Conservation (phyloP, 78 protist genomes). For the Anaeramoeba ignava region DNA sequence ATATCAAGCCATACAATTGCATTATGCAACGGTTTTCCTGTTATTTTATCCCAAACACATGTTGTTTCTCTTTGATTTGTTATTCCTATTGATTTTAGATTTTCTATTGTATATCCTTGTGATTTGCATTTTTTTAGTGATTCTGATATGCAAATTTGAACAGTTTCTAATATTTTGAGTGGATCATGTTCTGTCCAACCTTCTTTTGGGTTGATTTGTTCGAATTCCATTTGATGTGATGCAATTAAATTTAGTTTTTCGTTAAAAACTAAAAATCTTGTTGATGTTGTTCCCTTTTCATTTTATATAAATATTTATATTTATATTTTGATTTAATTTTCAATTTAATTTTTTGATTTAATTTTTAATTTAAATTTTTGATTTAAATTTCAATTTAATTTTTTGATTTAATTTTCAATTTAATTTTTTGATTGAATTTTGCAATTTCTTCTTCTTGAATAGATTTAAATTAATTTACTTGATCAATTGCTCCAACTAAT, state of each 20-base stretch:
- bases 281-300: slow-evolving; percentile 87
- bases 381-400: too few relatives aligned
- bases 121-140: neutral
- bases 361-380: too few relatives aligned
- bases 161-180: slow-evolving; percentile 35
- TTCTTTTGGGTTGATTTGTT: slow-evolving; percentile 38
- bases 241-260: slow-evolving; percentile 6
- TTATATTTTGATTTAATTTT: neutral
- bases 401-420: too few relatives aligned
- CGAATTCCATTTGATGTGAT: slow-evolving; percentile 30
- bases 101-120: neutral
- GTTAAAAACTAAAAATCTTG: slow-evolving; percentile 64
- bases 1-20: slow-evolving; percentile 71
- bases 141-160: neutral
- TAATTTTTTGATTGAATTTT: too few relatives aligned
- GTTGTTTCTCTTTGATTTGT: slow-evolving; percentile 93
- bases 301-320: neutral
- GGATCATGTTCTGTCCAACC: slow-evolving; percentile 87
- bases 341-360: too few relatives aligned
- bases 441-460: too few relatives aligned
- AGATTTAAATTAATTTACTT: too few relatives aligned
- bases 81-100: slow-evolving; percentile 59
- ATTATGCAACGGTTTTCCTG: slow-evolving; percentile 70
- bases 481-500: too few relatives aligned
- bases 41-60: slow-evolving; percentile 75